Conservation (phyloP, 371 early-diverging fungal species). For the Chytridium lagenaria region DNA sequence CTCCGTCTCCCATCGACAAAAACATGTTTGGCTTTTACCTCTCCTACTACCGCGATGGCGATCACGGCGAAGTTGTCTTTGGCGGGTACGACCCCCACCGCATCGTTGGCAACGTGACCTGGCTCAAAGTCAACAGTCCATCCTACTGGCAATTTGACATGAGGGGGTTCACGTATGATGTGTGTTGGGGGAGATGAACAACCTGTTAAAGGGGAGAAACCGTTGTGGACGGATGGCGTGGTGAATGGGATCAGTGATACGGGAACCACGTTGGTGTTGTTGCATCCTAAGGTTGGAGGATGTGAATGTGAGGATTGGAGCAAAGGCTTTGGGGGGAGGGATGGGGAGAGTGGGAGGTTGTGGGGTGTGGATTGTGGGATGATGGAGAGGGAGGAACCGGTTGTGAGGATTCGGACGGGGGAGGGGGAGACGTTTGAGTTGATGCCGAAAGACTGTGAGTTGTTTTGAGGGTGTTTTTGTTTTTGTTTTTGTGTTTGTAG, state of each 20-base stretch:
- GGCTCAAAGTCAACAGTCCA: constrained; percentile 23
- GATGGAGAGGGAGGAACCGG: constrained; percentile 4
- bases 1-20: constrained; percentile 15
- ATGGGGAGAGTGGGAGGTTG: neutral
- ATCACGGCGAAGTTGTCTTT: constrained; percentile 37
- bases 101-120: constrained; percentile 29
- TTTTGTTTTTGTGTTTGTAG: neutral
- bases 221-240: neutral
- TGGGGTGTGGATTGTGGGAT: constrained; percentile 15
- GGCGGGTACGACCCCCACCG: constrained; percentile 33
- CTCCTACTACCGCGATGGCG: constrained; percentile 32
- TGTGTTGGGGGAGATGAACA: neutral
- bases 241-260: constrained; percentile 38
- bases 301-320: neutral
- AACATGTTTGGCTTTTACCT: constrained; percentile 41
- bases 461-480: neutral
- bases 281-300: constrained; percentile 54
- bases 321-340: constrained; percentile 14
- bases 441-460: constrained; percentile 3
- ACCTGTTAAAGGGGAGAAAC: neutral
- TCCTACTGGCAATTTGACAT: constrained; percentile 39
- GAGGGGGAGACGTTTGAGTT: neutral
- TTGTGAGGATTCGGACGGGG: neutral
- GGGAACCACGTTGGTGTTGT: constrained; percentile 70
- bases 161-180: constrained; percentile 20